Evolutionary conservation across 768 basidiomycete genomes (phyloP), one percentile per base, ranked within the genome.

Genomic region (Pulveroboletus sp.): DNA sequence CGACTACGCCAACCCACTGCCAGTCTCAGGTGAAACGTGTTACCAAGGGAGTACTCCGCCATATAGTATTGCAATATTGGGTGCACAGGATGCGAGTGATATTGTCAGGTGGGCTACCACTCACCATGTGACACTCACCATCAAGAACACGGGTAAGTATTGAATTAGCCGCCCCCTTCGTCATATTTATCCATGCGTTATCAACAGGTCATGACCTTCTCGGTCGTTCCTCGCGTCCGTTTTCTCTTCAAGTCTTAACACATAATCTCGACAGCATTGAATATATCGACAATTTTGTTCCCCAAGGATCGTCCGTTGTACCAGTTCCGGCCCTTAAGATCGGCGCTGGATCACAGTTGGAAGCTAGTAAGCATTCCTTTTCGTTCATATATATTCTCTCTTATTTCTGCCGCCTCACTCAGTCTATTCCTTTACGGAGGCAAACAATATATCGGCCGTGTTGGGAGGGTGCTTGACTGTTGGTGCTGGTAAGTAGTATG

Each of bases 141-240:
- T 60, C 8, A 60, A 60, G 49, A 60, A 52, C 42, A 60, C 59
- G 0, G 58, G 58, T 60, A 13, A 2, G 50, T n/a, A 21, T 34
- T 13, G 38, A 3, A 13, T 34, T 2, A 5, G n/a, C 0, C 2
- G 13, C 6, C 10, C 13, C 21, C 4, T 5, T 21, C 27, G 11
- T n/a, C 19, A 6, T 24, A n/a, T 14, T 8, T 11, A 13, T 33
- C 51, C 10, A 10, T 19, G 11, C 20, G n/a, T 58, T 6, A 44
- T 14, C n/a, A 27, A 12, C 21, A 42, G 40, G 35, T n/a, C 58
- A 59, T 19, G 58, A 60, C 25, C 53, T 42, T 27, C 16, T 53
- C 6, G 58, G 59, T 12, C 55, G 58, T 25, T 53, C 59, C 17
- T 35, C 58, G 27, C 54, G 45, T 4, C 59, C 55, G 5, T 53